Percentiles rank a stretch among this genome's conserved stretches.
Evolutionary conservation across 129 eudicot species (phyloP).

Genomic region (Saposhnikovia divaricata): DNA sequence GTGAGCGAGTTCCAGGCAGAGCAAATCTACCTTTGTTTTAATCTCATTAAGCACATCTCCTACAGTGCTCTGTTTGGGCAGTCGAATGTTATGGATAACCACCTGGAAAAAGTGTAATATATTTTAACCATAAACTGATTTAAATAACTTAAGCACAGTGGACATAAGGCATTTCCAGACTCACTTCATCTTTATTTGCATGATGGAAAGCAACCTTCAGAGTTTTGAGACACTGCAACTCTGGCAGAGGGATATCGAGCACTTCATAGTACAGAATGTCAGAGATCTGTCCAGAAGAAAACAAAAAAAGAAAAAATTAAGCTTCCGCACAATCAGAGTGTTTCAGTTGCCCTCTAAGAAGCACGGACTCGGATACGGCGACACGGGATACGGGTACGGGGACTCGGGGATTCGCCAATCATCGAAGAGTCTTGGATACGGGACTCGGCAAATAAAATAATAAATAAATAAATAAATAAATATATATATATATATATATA

Average conservation of each 20-base stretch:
- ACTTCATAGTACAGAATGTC: constrained; percentile 91
- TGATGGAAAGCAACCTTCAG: constrained; percentile 86
- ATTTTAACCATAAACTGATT: constrained; percentile 4
- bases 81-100: constrained; percentile 64
- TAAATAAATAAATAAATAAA: too few species aligned
- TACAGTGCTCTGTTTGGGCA: constrained; percentile 93
- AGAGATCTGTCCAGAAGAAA: constrained; percentile 45
- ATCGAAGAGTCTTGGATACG: too few species aligned
- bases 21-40: constrained; percentile 58
- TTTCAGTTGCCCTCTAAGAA: neutral
- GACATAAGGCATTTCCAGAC: neutral
- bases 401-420: too few species aligned
- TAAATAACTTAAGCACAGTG: neutral
- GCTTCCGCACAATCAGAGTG: neutral
- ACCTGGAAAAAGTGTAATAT: constrained; percentile 39
- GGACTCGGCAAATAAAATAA: too few species aligned
- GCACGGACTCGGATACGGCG: too few species aligned
- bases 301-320: neutral
- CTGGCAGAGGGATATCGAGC: constrained; percentile 91
- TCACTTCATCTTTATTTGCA: constrained; percentile 72
- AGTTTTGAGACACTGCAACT: constrained; percentile 81
- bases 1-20: neutral
- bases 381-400: too few species aligned
- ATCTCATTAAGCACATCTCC: constrained; percentile 88
- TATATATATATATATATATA: too few species aligned